phyloP scores from a whole-genome alignment of 106 monocot species.

The Dendrobium nobile region DNA sequence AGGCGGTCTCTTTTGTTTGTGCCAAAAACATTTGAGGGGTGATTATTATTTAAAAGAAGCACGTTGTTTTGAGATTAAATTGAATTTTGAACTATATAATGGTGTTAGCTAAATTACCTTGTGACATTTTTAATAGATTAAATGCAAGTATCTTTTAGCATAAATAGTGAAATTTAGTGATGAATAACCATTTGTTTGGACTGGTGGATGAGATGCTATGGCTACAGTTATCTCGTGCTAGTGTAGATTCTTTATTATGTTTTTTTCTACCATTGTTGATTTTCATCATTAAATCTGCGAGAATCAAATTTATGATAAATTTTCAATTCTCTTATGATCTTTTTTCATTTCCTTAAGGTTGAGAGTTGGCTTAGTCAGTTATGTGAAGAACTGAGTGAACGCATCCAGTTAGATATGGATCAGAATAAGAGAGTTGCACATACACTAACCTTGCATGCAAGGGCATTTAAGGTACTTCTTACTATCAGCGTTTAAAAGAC shows the following conservation, averaged over 20 bases:
- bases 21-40: not conserved
- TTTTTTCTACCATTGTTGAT: not conserved
- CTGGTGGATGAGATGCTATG: not conserved
- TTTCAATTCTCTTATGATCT: not conserved
- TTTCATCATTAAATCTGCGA: constrained; percentile 2
- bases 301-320: not conserved
- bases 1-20: not conserved
- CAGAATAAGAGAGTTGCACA: constrained; percentile 79
- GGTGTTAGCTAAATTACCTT: not conserved
- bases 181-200: not conserved
- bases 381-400: constrained; percentile 88
- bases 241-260: not conserved
- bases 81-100: constrained; percentile 1
- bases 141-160: not conserved
- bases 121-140: not conserved
- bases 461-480: constrained; percentile 60
- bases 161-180: not conserved
- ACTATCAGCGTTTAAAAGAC: not conserved
- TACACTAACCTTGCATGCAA: constrained; percentile 75
- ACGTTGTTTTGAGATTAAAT: not conserved
- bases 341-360: constrained; percentile 39
- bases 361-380: constrained; percentile 83
- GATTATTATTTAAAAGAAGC: not conserved
- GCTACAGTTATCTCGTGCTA: not conserved
- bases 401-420: constrained; percentile 75